Conservation (phyloP, 345 rosid genomes). For the Aethionema arabicum region DNA sequence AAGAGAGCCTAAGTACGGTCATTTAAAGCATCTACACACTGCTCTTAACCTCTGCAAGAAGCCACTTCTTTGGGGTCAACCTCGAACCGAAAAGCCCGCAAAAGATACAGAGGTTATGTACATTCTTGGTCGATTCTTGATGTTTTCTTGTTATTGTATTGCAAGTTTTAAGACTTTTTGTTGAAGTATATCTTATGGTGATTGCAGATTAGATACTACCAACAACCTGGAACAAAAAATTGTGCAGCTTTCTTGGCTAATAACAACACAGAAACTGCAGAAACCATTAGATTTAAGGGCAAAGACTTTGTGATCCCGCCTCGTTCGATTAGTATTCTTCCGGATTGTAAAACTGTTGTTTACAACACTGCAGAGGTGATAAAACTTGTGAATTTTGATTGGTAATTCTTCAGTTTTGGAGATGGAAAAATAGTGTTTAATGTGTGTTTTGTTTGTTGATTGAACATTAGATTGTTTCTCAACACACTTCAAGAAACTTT, state of each 20-base stretch:
- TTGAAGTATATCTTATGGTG: not conserved
- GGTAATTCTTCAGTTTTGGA: not conserved
- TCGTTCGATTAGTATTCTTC: conserved; percentile 74
- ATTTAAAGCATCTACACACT: conserved; percentile 72
- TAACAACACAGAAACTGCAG: conserved; percentile 43
- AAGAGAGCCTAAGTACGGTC: conserved; percentile 76
- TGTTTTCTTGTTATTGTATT: not conserved
- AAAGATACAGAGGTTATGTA: conserved; percentile 50
- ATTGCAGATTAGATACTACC: conserved; percentile 53
- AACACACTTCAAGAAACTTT: conserved; percentile 59
- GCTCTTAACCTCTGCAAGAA: conserved; percentile 61
- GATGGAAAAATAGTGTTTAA: not conserved
- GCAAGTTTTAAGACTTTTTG: not conserved
- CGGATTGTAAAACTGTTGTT: conserved; percentile 77
- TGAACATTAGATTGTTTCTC: conserved; percentile 50
- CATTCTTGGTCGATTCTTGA: no score
- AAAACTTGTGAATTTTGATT: not conserved
- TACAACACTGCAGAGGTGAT: conserved; percentile 47
- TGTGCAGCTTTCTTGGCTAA: conserved; percentile 86
- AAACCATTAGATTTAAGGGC: conserved; percentile 51
- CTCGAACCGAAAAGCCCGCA: conserved; percentile 32
- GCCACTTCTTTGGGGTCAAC: conserved; percentile 62
- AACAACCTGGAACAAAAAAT: conserved; percentile 44
- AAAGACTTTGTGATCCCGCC: conserved; percentile 47
- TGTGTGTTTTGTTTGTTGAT: conserved; percentile 17